Conservation (phyloP, 2,329 filamentous ascomycete species). For the Xylaria sp. region DNA sequence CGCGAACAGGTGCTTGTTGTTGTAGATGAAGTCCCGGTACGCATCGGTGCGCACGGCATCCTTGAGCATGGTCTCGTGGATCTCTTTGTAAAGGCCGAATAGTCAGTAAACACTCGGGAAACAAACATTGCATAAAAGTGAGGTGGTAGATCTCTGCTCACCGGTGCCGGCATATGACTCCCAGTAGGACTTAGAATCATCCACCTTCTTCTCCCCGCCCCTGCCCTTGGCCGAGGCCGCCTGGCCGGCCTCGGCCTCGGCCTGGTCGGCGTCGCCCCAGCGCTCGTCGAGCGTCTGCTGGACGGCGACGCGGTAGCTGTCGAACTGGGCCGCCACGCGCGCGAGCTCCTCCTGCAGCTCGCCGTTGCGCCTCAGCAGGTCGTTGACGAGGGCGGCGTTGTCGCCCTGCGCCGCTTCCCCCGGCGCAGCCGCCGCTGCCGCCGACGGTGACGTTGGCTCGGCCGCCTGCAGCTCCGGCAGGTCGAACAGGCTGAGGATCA, state of each 20-base stretch:
- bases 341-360: constrained; percentile 65
- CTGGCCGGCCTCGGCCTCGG: constrained; percentile 35
- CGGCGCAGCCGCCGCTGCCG: constrained; percentile 24
- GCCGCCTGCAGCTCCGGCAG: constrained; percentile 54
- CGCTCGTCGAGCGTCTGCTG: constrained; percentile 68
- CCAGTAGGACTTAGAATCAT: constrained; percentile 53
- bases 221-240: constrained; percentile 35
- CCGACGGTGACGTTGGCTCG: constrained; percentile 22
- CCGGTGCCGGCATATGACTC: constrained; percentile 66
- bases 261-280: constrained; percentile 59
- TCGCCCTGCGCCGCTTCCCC: constrained; percentile 20
- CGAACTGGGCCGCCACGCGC: constrained; percentile 62
- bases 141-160: constrained; percentile 41
- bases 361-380: constrained; percentile 52
- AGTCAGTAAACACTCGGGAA: background rate
- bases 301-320: constrained; percentile 66
- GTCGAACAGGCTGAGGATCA: constrained; percentile 87
- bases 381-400: constrained; percentile 40
- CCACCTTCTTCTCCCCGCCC: constrained; percentile 39
- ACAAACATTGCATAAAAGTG: background rate
- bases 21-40: constrained; percentile 94
- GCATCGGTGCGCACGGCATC: constrained; percentile 85
- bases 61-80: constrained; percentile 96
- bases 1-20: constrained; percentile 83
- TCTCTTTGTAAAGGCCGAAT: constrained; percentile 60